A percentile compares a stretch with the other conserved stretches of the same genome.
These are phyloP conservation scores for Microcyclospora tardicrescens DNA, from an alignment of 2,329 filamentous ascomycete genomes.

Conservation along the genomic window DNA sequence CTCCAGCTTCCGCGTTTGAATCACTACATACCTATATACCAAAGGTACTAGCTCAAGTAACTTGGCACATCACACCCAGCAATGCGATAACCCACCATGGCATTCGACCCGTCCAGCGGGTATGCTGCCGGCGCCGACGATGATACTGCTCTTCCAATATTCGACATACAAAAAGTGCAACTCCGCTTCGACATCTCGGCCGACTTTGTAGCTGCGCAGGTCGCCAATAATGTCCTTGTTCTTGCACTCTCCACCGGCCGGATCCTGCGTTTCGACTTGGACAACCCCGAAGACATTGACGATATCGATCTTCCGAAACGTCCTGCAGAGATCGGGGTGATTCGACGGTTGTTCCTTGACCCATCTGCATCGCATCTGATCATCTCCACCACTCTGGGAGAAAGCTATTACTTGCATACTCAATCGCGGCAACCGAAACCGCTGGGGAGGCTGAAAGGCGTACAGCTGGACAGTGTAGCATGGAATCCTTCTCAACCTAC, in stretches of 20 bases:
- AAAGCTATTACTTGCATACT: conserved; percentile 96
- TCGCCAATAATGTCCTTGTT: conserved; percentile 92
- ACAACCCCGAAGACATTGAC: conserved; percentile 90
- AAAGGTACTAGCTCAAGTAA: too few species aligned
- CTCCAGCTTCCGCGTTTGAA: too few species aligned
- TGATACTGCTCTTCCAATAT: conserved; percentile 65
- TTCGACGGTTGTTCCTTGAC: conserved; percentile 93
- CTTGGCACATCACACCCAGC: not conserved
- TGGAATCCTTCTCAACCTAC: conserved; percentile 93
- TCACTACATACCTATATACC: too few species aligned
- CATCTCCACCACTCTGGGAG: conserved; percentile 77
- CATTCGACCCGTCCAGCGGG: conserved; percentile 13
- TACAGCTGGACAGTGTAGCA: conserved; percentile 76
- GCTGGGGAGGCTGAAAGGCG: conserved; percentile 69
- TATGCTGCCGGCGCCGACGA: conserved; percentile 17
- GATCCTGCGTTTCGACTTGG: conserved; percentile 85
- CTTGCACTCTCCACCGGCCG: conserved; percentile 83
- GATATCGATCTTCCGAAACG: conserved; percentile 97
- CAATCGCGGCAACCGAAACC: conserved; percentile 80
- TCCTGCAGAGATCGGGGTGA: conserved; percentile 77
- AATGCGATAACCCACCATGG: conserved; percentile 7
- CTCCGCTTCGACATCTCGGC: conserved; percentile 89
- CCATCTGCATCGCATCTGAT: conserved; percentile 91
- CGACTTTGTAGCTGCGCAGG: conserved; percentile 90
- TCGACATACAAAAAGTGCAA: conserved; percentile 84